phyloP scores from a whole-genome alignment of 2,329 filamentous ascomycete genomes.

The Zymoseptoria tritici region DNA sequence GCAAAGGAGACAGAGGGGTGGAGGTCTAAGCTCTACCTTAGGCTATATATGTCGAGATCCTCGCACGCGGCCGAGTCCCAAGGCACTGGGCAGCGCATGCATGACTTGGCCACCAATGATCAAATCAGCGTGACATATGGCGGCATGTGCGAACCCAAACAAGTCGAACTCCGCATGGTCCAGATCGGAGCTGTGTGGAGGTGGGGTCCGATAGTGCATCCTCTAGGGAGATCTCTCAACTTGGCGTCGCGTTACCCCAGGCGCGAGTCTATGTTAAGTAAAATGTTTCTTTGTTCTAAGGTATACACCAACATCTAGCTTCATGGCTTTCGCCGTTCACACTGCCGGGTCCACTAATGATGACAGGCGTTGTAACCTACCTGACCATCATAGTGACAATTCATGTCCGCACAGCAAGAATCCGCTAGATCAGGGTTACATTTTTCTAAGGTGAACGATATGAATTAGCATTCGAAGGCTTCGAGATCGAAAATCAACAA shows the following conservation, averaged over 20 bases:
- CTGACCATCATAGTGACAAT: too few relatives aligned
- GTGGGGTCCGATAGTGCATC: not conserved
- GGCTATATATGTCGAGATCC: not conserved
- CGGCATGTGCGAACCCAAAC: not conserved
- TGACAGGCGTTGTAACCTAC: too few relatives aligned
- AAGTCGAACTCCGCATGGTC: not conserved
- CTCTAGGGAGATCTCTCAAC: not conserved
- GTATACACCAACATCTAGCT: too few relatives aligned
- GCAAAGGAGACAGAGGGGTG: not conserved
- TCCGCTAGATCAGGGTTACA: too few relatives aligned
- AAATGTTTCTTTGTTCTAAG: too few relatives aligned
- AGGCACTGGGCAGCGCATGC: not conserved
- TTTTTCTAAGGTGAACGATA: too few relatives aligned
- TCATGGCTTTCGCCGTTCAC: too few relatives aligned
- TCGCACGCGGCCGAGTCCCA: not conserved
- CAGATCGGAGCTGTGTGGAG: slow-evolving; percentile 55
- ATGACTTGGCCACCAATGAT: not conserved
- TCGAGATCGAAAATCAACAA: too few relatives aligned
- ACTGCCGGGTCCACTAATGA: too few relatives aligned
- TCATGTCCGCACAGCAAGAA: too few relatives aligned
- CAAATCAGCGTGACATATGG: not conserved
- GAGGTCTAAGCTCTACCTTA: not conserved
- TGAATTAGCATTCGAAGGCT: too few relatives aligned
- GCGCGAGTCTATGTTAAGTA: not conserved
- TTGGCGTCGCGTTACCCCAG: not conserved